Base-by-base conservation (phyloP, 495 filamentous ascomycete species). In the Neurospora sp. region DNA sequence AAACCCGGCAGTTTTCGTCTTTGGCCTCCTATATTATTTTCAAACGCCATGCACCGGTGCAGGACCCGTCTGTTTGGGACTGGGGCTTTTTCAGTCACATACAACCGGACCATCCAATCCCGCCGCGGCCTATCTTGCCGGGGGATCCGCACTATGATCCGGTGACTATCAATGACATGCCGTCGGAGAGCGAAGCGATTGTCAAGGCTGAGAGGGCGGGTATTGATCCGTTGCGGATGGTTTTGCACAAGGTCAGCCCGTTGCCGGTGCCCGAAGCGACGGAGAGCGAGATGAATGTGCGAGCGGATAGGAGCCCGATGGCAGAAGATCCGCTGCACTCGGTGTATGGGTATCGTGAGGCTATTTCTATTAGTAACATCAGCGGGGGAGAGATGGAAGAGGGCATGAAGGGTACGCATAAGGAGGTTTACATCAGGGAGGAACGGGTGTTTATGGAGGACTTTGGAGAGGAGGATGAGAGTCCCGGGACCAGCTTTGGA, bases 171-270 rank as follows among this genome's bases (percentile, higher is more conserved):
- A 76, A 79, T 41, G 74, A 42, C 38, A 79, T 79, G 69, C 77
- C 78, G 27, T 79, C 78, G 44, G 73, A 78, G 71, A 75, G 73
- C 73, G 78, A 80, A 70, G 78, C 75, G 9, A 70, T 78, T 59
- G 78, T 80, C 2, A 74, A 70, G 20, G 78, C 78, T 1, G 79
- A 80, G 31, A 74, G 79, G 18, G 68, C 59, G 3, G 74, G 75
- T 6, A 66, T 66, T 37, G 53, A 66, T 37, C 79, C 77, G 6
- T 71, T 80, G 39, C 76, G 74, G 44, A 70, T 73, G n/a, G 73
- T 44, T 3, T 44, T 74, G 72, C 78, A 79, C 38, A 70, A 74
- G 5, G 73, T 69, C 5, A 80, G 76, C 18, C 53, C 40, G 16
- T 2, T 78, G 74, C 73, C 71, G 11, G 74, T 48, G 6, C 48